A percentile compares a stretch with the other conserved stretches of the same genome.
phyloP scores from a whole-genome alignment of 164 flowering plant genomes.

The Taxillus chinensis region DNA sequence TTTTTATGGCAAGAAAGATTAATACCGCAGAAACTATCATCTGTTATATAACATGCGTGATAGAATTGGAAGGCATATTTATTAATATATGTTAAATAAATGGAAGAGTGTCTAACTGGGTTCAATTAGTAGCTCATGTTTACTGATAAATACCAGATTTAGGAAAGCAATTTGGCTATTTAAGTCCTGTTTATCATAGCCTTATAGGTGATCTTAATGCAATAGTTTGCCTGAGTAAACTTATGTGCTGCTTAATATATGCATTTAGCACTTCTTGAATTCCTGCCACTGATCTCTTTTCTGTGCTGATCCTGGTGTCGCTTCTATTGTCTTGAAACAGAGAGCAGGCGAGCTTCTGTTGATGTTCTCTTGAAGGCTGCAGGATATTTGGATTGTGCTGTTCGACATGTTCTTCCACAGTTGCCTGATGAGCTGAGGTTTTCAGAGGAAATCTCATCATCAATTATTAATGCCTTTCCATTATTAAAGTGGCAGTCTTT shows the following conservation, averaged over 20 bases:
- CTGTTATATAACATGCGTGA: too few species aligned
- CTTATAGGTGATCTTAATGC: too few species aligned
- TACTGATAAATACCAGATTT: too few species aligned
- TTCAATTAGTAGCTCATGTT: too few species aligned
- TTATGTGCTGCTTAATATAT: neutral
- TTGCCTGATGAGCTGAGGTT: constrained; percentile 71
- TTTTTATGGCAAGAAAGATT: too few species aligned
- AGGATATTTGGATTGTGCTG: constrained; percentile 90
- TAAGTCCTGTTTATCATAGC: too few species aligned
- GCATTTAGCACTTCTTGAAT: neutral
- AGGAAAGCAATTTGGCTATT: too few species aligned
- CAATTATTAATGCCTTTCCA: neutral
- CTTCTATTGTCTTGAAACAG: constrained; percentile 26
- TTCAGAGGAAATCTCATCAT: neutral
- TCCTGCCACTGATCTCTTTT: neutral
- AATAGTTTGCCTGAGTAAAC: too few species aligned
- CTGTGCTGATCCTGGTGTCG: neutral
- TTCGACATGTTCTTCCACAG: constrained; percentile 72
- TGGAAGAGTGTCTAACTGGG: too few species aligned
- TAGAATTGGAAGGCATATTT: too few species aligned
- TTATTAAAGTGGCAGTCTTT: neutral
- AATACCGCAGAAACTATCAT: too few species aligned
- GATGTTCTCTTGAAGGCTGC: constrained; percentile 86
- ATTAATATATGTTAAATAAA: too few species aligned
- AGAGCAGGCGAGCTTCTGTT: constrained; percentile 64